Conservation (phyloP, 768 basidiomycete species). For the Hortiboletus flavorubellus region DNA sequence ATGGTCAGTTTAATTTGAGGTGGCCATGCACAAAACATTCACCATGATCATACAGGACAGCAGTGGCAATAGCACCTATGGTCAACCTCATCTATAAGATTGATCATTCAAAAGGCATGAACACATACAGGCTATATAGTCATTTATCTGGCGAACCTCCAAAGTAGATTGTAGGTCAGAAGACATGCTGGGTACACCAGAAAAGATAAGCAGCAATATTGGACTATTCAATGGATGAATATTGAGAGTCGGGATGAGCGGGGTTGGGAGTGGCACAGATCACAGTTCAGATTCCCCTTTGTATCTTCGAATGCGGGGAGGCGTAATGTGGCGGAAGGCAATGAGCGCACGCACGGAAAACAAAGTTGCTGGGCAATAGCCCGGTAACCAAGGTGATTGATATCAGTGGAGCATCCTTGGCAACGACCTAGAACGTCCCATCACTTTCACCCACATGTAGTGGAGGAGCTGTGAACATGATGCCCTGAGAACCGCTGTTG, state of each 20-base stretch:
- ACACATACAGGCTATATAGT: neutral
- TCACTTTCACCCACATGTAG: too few species aligned
- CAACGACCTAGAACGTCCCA: too few species aligned
- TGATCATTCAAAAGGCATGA: neutral
- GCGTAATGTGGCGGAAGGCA: too few species aligned
- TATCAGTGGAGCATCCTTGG: too few species aligned
- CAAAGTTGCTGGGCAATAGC: too few species aligned
- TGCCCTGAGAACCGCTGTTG: neutral
- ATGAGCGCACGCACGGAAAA: too few species aligned
- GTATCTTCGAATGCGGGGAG: too few species aligned
- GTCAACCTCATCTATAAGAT: neutral
- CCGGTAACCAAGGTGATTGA: too few species aligned
- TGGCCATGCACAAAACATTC: neutral
- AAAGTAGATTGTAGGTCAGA: neutral
- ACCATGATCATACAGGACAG: conserved; percentile 7
- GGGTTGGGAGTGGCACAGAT: too few species aligned
- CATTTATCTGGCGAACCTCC: neutral
- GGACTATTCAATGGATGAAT: neutral
- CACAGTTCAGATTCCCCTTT: too few species aligned
- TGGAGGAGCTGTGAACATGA: neutral
- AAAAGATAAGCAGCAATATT: neutral
- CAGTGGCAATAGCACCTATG: neutral
- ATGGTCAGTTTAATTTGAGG: neutral
- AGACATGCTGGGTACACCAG: neutral
- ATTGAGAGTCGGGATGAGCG: neutral